phyloP scores from a whole-genome alignment of 352 stramenopile genomes.

The Pythium phragmitis region DNA sequence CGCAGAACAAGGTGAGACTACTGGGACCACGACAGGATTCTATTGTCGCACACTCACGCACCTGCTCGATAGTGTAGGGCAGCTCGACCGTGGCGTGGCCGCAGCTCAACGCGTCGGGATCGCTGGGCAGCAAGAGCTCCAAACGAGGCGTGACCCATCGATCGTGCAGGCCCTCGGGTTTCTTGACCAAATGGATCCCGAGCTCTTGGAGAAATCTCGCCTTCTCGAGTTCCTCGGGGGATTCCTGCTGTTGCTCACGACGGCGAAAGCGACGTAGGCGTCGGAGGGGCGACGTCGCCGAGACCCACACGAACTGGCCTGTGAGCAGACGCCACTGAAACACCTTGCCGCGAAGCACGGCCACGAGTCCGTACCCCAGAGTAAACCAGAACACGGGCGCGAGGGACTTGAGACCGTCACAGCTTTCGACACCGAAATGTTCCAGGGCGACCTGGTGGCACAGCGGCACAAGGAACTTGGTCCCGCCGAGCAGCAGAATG shows the following conservation, averaged over 20 bases:
- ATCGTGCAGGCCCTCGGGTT: slow-evolving; percentile 21
- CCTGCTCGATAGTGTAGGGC: slow-evolving; percentile 65
- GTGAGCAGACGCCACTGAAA: slow-evolving; percentile 57
- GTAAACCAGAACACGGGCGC: slow-evolving; percentile 57
- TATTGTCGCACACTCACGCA: slow-evolving; percentile 4
- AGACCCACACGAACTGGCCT: slow-evolving; percentile 41
- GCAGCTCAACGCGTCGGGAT: slow-evolving; percentile 48
- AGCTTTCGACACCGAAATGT: slow-evolving; percentile 32
- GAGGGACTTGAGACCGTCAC: slow-evolving; percentile 35
- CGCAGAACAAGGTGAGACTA: neutral
- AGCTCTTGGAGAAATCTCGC: slow-evolving; percentile 39
- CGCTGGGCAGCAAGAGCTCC: slow-evolving; percentile 35
- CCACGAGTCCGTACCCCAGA: slow-evolving; percentile 48
- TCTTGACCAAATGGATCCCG: slow-evolving; percentile 37
- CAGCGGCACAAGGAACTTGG: slow-evolving; percentile 28
- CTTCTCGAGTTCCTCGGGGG: slow-evolving; percentile 25
- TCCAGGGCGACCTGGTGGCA: slow-evolving; percentile 22
- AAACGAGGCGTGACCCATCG: slow-evolving; percentile 32
- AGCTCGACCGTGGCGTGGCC: slow-evolving; percentile 46
- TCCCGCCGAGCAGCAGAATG: slow-evolving; percentile 17
- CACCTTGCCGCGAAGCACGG: slow-evolving; percentile 41
- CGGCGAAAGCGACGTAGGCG: slow-evolving; percentile 24
- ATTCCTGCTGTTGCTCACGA: slow-evolving; percentile 7
- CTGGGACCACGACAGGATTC: neutral
- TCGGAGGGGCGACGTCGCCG: slow-evolving; percentile 23